phyloP scores from a whole-genome alignment of 345 rosid species.

The Brassica juncea region DNA sequence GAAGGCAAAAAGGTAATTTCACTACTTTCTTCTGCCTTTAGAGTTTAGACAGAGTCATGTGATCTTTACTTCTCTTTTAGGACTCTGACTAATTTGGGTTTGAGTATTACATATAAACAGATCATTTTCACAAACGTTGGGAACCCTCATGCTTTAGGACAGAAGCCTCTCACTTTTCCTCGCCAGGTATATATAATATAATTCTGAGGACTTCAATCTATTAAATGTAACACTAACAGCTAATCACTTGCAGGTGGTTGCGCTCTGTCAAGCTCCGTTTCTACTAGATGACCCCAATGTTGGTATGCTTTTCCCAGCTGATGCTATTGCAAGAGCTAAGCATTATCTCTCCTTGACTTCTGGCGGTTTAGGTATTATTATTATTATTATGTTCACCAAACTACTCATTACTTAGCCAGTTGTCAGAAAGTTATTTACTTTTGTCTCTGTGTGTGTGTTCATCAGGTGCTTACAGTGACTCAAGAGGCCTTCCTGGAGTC shows the following conservation, averaged over 20 bases:
- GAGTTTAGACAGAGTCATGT: no score
- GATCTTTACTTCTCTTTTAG: not conserved
- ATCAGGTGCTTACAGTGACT: slow-evolving; percentile 96
- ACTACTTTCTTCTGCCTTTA: not conserved
- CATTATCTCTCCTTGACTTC: slow-evolving; percentile 80
- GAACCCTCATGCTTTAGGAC: slow-evolving; percentile 98
- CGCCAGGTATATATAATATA: slow-evolving; percentile 64
- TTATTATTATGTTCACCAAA: slow-evolving; percentile 32
- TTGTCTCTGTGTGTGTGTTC: not conserved
- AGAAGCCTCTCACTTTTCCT: slow-evolving; percentile 92
- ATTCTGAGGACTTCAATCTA: not conserved
- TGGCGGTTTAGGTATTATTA: slow-evolving; percentile 85
- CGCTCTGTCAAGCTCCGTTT: slow-evolving; percentile 98
- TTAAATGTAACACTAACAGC: not conserved
- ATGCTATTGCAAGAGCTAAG: slow-evolving; percentile 94
- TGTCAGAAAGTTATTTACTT: slow-evolving; percentile 1
- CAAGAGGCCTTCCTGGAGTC: slow-evolving; percentile 88
- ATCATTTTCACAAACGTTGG: slow-evolving; percentile 98
- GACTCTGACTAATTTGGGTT: not conserved
- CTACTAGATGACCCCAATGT: slow-evolving; percentile 96
- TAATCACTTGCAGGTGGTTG: slow-evolving; percentile 66
- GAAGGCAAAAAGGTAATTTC: slow-evolving; percentile 92
- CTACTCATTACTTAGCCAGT: not conserved
- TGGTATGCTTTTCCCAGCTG: slow-evolving; percentile 85
- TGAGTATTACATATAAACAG: slow-evolving; percentile 42